phyloP scores from a whole-genome alignment of 805 yeast genomes.

The Candida qinlingensis region DNA sequence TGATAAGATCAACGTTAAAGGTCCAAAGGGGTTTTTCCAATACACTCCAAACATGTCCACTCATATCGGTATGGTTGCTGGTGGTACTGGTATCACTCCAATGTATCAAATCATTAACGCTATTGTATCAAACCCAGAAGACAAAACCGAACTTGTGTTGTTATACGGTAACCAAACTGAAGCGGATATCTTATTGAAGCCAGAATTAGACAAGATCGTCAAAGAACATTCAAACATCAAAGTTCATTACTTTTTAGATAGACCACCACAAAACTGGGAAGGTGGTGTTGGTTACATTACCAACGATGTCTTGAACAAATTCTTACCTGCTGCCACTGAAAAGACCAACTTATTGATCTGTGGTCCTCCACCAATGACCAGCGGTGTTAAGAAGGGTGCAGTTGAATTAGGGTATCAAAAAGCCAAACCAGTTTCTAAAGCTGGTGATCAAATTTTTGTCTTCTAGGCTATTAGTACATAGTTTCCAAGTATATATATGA shows the following conservation, averaged over 20 bases:
- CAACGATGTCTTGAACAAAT: slow-evolving; percentile 58
- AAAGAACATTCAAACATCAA: slow-evolving; percentile 52
- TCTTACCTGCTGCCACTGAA: slow-evolving; percentile 55
- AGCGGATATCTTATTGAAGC: slow-evolving; percentile 73
- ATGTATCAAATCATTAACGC: slow-evolving; percentile 91
- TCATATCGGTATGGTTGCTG: slow-evolving; percentile 85
- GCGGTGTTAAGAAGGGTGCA: slow-evolving; percentile 78
- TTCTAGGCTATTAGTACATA: slow-evolving; percentile 38
- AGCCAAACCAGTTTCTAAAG: slow-evolving; percentile 84
- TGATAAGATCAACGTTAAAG: slow-evolving; percentile 70
- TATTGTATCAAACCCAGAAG: slow-evolving; percentile 69
- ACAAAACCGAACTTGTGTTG: slow-evolving; percentile 68
- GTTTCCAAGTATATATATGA: too few relatives aligned
- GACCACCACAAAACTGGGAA: slow-evolving; percentile 61
- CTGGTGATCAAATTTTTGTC: slow-evolving; percentile 86
- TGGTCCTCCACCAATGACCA: slow-evolving; percentile 93
- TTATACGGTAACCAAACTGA: slow-evolving; percentile 78
- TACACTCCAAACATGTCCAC: slow-evolving; percentile 75
- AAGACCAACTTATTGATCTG: slow-evolving; percentile 74
- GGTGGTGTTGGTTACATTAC: slow-evolving; percentile 81
- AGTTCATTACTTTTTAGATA: slow-evolving; percentile 71
- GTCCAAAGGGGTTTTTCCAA: slow-evolving; percentile 87
- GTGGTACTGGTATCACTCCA: slow-evolving; percentile 96
- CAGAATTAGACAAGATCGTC: slow-evolving; percentile 69
- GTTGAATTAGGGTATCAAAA: slow-evolving; percentile 68